Evolutionary conservation across 1,284 basidiomycete genomes (phyloP).

Genomic region (Leccinum angustisporum): DNA sequence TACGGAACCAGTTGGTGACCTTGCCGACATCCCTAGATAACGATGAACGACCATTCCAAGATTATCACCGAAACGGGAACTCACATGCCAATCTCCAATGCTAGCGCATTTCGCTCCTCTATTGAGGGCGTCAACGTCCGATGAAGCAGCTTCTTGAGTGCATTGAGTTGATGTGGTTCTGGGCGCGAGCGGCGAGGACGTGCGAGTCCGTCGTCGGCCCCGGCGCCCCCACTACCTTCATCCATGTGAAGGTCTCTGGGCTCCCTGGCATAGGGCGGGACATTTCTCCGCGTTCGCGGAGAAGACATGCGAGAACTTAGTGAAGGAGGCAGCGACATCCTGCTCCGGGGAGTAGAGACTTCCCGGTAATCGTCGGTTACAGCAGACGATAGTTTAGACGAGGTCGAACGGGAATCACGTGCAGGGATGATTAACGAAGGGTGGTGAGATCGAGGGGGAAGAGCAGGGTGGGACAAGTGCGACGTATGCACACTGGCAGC

Average conservation of each 20-base stretch:
- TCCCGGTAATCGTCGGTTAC: slow-evolving; percentile 32
- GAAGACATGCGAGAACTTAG: slow-evolving; percentile 31
- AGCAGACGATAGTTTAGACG: slow-evolving; percentile 31
- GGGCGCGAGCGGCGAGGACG: slow-evolving; percentile 70
- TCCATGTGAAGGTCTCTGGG: slow-evolving; percentile 29
- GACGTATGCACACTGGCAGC: slow-evolving; percentile 13
- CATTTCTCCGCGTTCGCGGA: slow-evolving; percentile 43
- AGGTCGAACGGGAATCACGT: slow-evolving; percentile 17
- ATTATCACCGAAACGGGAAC: slow-evolving; percentile 22
- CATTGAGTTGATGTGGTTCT: slow-evolving; percentile 72
- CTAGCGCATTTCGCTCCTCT: slow-evolving; percentile 70
- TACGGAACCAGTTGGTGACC: slow-evolving; percentile 86
- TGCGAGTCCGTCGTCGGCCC: slow-evolving; percentile 33
- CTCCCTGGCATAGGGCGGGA: slow-evolving; percentile 44
- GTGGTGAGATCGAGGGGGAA: slow-evolving; percentile 46
- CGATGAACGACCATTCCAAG: slow-evolving; percentile 10
- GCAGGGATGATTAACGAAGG: slow-evolving; percentile 33
- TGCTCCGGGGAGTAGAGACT: slow-evolving; percentile 23
- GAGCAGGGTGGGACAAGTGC: slow-evolving; percentile 27
- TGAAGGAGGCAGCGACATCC: slow-evolving; percentile 34
- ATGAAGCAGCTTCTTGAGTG: slow-evolving; percentile 64
- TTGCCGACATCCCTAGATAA: slow-evolving; percentile 68
- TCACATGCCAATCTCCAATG: slow-evolving; percentile 71
- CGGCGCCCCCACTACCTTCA: slow-evolving; percentile 28
- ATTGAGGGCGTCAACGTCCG: slow-evolving; percentile 75